These are phyloP conservation scores for Lentinula boryana DNA, from an alignment of 768 basidiomycete genomes.

Conservation along the genomic window DNA sequence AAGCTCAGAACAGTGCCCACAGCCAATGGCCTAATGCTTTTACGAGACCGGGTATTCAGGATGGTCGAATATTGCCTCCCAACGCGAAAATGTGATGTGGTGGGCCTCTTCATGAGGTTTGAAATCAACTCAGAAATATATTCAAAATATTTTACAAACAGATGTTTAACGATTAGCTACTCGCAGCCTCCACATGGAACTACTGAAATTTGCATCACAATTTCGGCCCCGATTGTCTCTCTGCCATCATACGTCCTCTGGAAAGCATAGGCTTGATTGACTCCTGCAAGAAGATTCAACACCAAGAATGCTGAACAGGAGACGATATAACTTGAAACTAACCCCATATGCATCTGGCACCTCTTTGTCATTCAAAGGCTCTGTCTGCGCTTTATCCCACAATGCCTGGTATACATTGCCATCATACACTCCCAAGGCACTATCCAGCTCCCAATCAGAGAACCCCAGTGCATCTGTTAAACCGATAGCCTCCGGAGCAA, in stretches of 20 bases:
- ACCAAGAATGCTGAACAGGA: neutral
- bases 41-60: neutral
- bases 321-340: conserved; percentile 6
- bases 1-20: conserved; percentile 26
- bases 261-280: conserved; percentile 49
- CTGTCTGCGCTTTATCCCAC: conserved; percentile 50
- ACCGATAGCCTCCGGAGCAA: conserved; percentile 62
- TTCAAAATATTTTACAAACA: too few species aligned
- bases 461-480: conserved; percentile 72
- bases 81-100: too few species aligned
- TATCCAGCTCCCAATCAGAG: conserved; percentile 70
- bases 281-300: conserved; percentile 16
- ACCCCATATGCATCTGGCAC: conserved; percentile 55
- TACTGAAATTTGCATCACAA: conserved; percentile 10
- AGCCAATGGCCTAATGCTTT: neutral
- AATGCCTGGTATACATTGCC: conserved; percentile 67
- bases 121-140: too few species aligned
- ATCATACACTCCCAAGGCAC: conserved; percentile 56
- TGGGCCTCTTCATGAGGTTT: too few species aligned
- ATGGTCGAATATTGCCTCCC: neutral
- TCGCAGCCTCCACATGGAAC: too few species aligned
- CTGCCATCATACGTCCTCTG: conserved; percentile 36
- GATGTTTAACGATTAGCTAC: too few species aligned
- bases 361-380: conserved; percentile 52
- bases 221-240: conserved; percentile 21